Evolutionary conservation across 805 yeast genomes (phyloP), one percentile per base, ranked within the genome.

Genomic region (Zygosaccharomyces pseudorouxii): DNA sequence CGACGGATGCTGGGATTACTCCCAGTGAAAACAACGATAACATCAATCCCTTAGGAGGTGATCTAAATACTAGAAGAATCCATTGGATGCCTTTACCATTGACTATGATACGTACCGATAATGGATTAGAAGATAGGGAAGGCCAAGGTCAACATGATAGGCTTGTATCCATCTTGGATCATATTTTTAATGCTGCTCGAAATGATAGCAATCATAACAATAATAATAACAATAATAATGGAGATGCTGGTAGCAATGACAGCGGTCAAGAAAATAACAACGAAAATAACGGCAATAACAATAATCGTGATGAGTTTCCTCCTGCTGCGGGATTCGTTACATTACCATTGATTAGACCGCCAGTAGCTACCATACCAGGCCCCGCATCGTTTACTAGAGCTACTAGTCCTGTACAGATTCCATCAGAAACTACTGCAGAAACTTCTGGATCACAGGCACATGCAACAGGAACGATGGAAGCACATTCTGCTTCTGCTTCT

Each of bases 81-180:
- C 52, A 47, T 10, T 55, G 59, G 59, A 47, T 55, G 40, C 57
- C 58, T 14, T 35, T 57, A 11, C 56, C 61, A 38, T 47, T 53
- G 12, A 53, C 53, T 14, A 40, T 47, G 14, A 51, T 51, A 19
- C 53, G 49, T 10, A 40, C 43, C 43, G 46, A 41, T 25, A 29
- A n/a, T 23, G 44, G 45, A 20, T 16, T 27, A 11, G 42, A 33
- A n/a, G 30, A 33, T 33, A 41, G 31, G 14, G 31, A 39, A 11
- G 28, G 39, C n/a, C 38, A 39, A 23, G 27, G 27, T 14, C 58
- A 47, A n/a, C 55, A 57, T 38, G 61, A 60, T 23, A 53, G 66
- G 38, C 48, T 62, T 9, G 56, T 64, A 45, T 42, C 52, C 11
- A 50, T 61, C 10, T 39, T 63, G 14, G 55, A 59, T 36, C 58